phyloP scores from a whole-genome alignment of 2,329 filamentous ascomycete genomes.

The Clonostachys byssicola region DNA sequence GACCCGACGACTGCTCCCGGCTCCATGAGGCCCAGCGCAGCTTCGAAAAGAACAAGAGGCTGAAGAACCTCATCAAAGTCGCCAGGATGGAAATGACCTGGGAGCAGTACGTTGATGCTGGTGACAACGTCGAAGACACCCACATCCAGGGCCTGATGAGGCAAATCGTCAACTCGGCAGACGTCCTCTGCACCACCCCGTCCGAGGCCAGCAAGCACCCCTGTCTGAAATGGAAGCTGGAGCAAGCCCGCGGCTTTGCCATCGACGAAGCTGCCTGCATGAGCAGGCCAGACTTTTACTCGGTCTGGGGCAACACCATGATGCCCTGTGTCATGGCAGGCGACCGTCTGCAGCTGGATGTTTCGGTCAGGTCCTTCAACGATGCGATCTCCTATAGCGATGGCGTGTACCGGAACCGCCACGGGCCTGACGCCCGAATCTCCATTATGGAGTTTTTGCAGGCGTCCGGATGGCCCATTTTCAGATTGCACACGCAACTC shows the following conservation, averaged over 20 bases:
- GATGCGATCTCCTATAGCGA: not conserved
- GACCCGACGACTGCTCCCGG: not conserved
- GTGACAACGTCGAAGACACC: not conserved
- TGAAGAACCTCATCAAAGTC: too few species aligned
- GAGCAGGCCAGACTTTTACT: slow-evolving; percentile 7
- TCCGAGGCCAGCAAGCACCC: not conserved
- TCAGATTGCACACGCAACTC: not conserved
- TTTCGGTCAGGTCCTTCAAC: not conserved
- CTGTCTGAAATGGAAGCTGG: too few species aligned
- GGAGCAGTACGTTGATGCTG: not conserved
- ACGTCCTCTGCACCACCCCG: not conserved
- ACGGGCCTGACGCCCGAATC: slow-evolving; percentile 3
- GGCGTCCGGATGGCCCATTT: not conserved
- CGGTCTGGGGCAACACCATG: slow-evolving; percentile 12
- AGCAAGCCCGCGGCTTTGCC: slow-evolving; percentile 1
- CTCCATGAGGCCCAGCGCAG: too few species aligned
- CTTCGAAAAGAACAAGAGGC: too few species aligned
- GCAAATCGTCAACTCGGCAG: not conserved
- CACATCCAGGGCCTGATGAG: not conserved
- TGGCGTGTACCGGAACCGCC: slow-evolving; percentile 4
- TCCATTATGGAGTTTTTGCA: slow-evolving; percentile 1
- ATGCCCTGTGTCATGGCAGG: slow-evolving; percentile 11
- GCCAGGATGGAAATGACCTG: too few species aligned
- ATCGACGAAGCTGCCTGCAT: slow-evolving; percentile 15
- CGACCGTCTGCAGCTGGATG: slow-evolving; percentile 8